Percentiles rank a stretch among this genome's conserved stretches.
Conservation (phyloP, 2,329 filamentous ascomycete genomes). For the Diplocarpon rosae region DNA sequence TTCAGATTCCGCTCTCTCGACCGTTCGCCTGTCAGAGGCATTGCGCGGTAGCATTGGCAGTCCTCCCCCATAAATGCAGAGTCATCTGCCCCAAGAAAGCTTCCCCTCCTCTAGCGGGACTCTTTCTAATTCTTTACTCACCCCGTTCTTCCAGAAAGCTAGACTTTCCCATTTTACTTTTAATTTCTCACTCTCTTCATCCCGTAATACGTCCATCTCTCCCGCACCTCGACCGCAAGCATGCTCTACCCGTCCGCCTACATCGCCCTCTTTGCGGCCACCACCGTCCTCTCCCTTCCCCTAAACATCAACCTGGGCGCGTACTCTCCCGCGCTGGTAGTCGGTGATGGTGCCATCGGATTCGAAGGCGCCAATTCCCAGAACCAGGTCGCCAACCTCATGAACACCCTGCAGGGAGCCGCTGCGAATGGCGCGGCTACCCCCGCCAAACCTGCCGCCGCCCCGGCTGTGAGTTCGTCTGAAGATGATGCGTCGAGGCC, state of each 20-base stretch:
- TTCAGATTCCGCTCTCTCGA: too few relatives aligned
- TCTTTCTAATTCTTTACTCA: too few relatives aligned
- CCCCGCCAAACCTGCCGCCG: not conserved
- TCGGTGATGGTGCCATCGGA: slow-evolving; percentile 19
- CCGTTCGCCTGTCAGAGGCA: too few relatives aligned
- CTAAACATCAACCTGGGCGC: slow-evolving; percentile 19
- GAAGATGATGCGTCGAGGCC: too few relatives aligned
- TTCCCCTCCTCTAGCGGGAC: too few relatives aligned
- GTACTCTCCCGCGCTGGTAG: slow-evolving; percentile 17
- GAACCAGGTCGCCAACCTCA: slow-evolving; percentile 8
- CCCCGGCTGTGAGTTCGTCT: not conserved
- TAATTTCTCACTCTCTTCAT: too few relatives aligned
- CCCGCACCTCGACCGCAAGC: not conserved
- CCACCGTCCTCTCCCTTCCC: slow-evolving; percentile 10
- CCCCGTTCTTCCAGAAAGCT: too few relatives aligned
- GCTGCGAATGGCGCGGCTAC: slow-evolving; percentile 3
- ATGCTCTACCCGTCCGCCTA: slow-evolving; percentile 10
- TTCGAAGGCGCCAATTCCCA: slow-evolving; percentile 6
- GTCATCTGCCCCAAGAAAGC: too few relatives aligned
- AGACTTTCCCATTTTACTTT: too few relatives aligned
- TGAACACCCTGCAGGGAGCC: slow-evolving; percentile 11
- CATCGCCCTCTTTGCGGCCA: slow-evolving; percentile 7
- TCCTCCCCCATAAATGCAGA: too few relatives aligned
- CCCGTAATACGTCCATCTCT: too few relatives aligned
- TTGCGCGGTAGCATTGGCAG: too few relatives aligned